Evolutionary conservation across 768 basidiomycete species (phyloP), one percentile per base, ranked within the genome.

Genomic region (Hortiboletus flavorubellus): DNA sequence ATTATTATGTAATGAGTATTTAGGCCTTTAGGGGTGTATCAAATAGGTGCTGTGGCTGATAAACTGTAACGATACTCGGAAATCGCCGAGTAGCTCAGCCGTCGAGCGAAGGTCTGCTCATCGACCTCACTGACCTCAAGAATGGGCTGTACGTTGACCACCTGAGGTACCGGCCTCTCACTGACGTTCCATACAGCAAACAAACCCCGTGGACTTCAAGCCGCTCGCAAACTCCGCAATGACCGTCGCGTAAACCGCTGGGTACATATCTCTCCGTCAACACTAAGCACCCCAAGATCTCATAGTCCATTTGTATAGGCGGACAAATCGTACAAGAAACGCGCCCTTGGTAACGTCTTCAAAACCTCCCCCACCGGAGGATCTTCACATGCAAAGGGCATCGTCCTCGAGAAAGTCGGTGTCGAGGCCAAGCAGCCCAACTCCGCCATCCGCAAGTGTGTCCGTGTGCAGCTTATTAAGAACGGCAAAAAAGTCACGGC

Each of bases 401-500:
- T 99, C 71, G 97, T 99, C 56, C 87, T 99, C 58, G 97, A 99
- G 80, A 99, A 99, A 82, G 94, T 99, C 69, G 97, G 97, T 72
- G 96, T 99, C 61, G 97, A 99, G 80, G 96, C 97, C 73, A 99
- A 99, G 79, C 97, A 99, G 77, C 97, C 97, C 78, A 99, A 99
- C 85, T 99, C 97, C 72, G 97, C 97, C 74, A 98, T 99, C 77
- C 94, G 97, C 76, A 99, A 99, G 76, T 99, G 97, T 81, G 97
- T 99, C 64, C 93, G 97, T 80, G 97, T 99, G 60, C 97, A 99
- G 71, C 83, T 99, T 65, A 98, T 99, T 76, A 99, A 99, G 85
- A 99, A 99, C 80, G 97, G 97, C 64, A 99, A 99, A 89, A 98
- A 98, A 76, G 96, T 99, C 73, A 98, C 96, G 60, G 97, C 97